Evolutionary conservation across 2,329 filamentous ascomycete species (phyloP).

Genomic region (Pyricularia sp.): DNA sequence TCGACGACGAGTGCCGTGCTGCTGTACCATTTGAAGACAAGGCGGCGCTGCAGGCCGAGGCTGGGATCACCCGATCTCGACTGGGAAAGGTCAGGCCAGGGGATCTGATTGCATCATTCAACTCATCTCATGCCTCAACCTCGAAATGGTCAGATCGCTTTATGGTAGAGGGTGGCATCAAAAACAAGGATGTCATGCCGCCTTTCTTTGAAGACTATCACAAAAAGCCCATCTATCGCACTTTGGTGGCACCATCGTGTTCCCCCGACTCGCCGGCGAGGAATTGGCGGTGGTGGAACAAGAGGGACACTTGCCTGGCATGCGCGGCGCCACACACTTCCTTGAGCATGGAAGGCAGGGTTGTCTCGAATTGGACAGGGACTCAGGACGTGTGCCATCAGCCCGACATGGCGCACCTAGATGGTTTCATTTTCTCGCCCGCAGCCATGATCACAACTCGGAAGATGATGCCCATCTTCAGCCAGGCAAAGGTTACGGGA

Average conservation of each 20-base stretch:
- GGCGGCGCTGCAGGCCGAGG: conserved; percentile 22
- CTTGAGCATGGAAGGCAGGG: conserved; percentile 19
- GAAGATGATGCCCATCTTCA: conserved; percentile 43
- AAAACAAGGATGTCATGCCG: neutral
- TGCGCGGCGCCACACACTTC: conserved; percentile 27
- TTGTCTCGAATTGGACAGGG: conserved; percentile 31
- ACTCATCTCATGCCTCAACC: neutral
- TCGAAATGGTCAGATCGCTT: neutral
- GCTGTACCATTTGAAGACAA: conserved; percentile 33
- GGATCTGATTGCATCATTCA: conserved; percentile 5
- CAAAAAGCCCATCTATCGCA: conserved; percentile 22
- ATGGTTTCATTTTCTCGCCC: conserved; percentile 41
- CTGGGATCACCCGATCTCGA: conserved; percentile 9
- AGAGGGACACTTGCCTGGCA: conserved; percentile 20
- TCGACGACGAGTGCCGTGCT: conserved; percentile 39
- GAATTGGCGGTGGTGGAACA: conserved; percentile 27
- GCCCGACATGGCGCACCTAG: conserved; percentile 35
- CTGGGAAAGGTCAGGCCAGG: conserved; percentile 11
- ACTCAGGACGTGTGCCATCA: conserved; percentile 39
- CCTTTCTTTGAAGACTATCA: conserved; percentile 13
- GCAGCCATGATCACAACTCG: conserved; percentile 31
- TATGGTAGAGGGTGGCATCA: neutral
- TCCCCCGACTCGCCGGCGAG: conserved; percentile 35
- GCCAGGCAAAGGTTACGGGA: conserved; percentile 42
- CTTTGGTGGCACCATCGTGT: conserved; percentile 29